These are phyloP conservation scores for Hericium erinaceus DNA, from an alignment of 768 basidiomycete genomes.

Conservation along the genomic window DNA sequence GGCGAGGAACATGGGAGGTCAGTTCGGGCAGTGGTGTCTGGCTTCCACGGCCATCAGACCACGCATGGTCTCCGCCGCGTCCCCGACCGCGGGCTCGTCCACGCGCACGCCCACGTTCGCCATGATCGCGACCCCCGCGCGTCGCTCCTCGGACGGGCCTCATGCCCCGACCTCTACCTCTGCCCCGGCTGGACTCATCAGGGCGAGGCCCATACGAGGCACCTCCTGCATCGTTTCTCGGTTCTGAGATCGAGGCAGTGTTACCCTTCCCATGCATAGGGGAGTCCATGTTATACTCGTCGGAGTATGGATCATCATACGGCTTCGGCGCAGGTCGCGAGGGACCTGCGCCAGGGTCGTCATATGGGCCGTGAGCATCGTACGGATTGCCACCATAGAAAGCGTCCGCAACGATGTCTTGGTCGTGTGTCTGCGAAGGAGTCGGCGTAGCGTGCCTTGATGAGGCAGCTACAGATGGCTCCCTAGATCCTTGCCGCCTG, in stretches of 20 bases:
- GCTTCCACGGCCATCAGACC: not conserved
- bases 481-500: constrained; percentile 48
- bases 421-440: constrained; percentile 43
- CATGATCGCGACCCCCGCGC: constrained; percentile 19
- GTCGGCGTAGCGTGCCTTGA: constrained; percentile 43
- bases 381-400: constrained; percentile 51
- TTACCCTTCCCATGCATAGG: not conserved
- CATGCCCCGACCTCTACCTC: constrained; percentile 17
- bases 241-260: not conserved
- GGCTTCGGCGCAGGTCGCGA: constrained; percentile 61
- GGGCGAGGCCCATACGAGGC: not conserved
- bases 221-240: not conserved
- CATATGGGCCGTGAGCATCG: constrained; percentile 59
- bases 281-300: constrained; percentile 18
- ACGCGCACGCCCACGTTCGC: constrained; percentile 19
- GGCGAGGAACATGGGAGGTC: constrained; percentile 20
- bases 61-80: constrained; percentile 19
- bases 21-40: constrained; percentile 9
- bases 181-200: constrained; percentile 28
- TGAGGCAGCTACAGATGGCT: constrained; percentile 33
- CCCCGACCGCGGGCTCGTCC: constrained; percentile 17
- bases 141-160: constrained; percentile 23
- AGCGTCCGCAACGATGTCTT: constrained; percentile 39
- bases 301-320: constrained; percentile 69
- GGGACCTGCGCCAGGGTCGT: constrained; percentile 40